phyloP scores from a whole-genome alignment of 805 yeast species.

The Kuraishia ogatae region DNA sequence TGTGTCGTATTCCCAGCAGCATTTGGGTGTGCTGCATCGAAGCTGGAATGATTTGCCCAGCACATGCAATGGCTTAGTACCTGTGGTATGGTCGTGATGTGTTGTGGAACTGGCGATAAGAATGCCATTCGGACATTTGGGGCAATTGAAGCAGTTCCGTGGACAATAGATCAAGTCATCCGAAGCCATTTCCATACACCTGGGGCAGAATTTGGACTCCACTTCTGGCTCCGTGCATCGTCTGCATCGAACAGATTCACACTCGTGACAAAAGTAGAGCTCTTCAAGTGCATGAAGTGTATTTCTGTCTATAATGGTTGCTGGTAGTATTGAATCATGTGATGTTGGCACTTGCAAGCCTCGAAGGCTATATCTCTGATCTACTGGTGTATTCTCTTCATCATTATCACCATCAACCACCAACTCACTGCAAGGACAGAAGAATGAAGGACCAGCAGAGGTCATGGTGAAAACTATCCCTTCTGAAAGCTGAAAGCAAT shows the following conservation, averaged over 20 bases:
- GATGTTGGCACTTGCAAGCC: neutral
- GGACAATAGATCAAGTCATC: conserved; percentile 12
- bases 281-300: conserved; percentile 8
- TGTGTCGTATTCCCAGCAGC: conserved; percentile 27
- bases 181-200: conserved; percentile 12
- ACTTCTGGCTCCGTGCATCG: conserved; percentile 16
- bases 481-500: neutral
- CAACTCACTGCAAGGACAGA: conserved; percentile 4
- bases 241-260: conserved; percentile 18
- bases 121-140: conserved; percentile 14
- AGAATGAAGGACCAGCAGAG: neutral
- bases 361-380: neutral
- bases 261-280: conserved; percentile 18
- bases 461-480: neutral
- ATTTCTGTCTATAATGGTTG: conserved; percentile 8
- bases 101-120: conserved; percentile 11
- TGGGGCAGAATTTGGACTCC: conserved; percentile 17
- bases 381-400: neutral
- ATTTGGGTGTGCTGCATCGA: conserved; percentile 21
- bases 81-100: conserved; percentile 7
- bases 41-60: conserved; percentile 29
- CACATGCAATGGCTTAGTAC: conserved; percentile 4
- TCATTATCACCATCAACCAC: neutral
- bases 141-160: conserved; percentile 26
- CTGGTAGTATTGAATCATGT: neutral